Conservation (phyloP, 768 basidiomycete genomes). For the Lanmaoa rubissima region DNA sequence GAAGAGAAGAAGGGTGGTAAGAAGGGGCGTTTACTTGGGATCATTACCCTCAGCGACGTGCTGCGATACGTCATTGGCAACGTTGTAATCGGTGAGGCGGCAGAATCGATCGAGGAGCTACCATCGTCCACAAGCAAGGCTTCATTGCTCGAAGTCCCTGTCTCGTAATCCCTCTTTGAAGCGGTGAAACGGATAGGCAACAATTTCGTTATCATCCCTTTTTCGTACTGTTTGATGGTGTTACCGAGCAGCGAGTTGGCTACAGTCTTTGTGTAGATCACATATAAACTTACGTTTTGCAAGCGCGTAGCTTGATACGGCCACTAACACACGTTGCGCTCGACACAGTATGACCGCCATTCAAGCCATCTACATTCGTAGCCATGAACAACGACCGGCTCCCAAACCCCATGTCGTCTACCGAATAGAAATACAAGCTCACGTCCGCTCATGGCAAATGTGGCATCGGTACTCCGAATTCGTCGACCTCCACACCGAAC, state of each 20-base stretch:
- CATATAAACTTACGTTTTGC: slow-evolving; percentile 11
- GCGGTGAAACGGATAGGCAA: background rate
- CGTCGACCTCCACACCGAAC: slow-evolving; percentile 78
- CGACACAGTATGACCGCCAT: slow-evolving; percentile 58
- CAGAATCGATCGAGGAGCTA: slow-evolving; percentile 36
- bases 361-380: slow-evolving; percentile 70
- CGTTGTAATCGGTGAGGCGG: slow-evolving; percentile 47
- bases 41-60: slow-evolving; percentile 89
- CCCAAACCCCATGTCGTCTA: slow-evolving; percentile 85
- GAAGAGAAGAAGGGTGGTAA: slow-evolving; percentile 78
- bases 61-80: slow-evolving; percentile 78
- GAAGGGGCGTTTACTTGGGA: slow-evolving; percentile 79
- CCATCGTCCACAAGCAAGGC: slow-evolving; percentile 9
- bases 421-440: slow-evolving; percentile 79
- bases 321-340: slow-evolving; percentile 4
- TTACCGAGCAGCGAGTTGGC: background rate
- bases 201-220: background rate
- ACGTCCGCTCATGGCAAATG: slow-evolving; percentile 91
- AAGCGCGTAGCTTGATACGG: background rate
- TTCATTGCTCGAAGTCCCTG: slow-evolving; percentile 17
- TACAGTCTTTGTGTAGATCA: slow-evolving; percentile 13
- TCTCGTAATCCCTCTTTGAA: slow-evolving; percentile 7
- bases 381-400: slow-evolving; percentile 61
- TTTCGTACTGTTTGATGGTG: slow-evolving; percentile 3
- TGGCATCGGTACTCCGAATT: slow-evolving; percentile 96